Conservation (phyloP, 176 grass and related monocot genomes). For the Cenchrus purpureus region DNA sequence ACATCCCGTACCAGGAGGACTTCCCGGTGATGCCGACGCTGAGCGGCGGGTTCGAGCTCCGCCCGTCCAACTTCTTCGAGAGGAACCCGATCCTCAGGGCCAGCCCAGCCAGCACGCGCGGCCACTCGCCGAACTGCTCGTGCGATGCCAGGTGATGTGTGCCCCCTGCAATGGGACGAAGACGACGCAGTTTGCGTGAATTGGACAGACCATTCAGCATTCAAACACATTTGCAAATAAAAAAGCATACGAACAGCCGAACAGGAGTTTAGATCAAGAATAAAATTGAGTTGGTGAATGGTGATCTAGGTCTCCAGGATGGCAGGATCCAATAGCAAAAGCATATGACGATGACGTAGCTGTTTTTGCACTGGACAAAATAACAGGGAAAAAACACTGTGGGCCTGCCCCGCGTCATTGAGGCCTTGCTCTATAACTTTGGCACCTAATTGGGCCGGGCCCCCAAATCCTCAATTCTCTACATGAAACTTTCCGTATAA, state of each 20-base stretch:
- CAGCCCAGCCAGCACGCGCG: conserved; percentile 38
- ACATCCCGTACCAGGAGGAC: conserved; percentile 86
- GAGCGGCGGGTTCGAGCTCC: conserved; percentile 72
- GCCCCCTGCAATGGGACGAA: no score
- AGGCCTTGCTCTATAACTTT: neutral
- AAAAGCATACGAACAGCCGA: neutral
- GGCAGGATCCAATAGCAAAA: no score
- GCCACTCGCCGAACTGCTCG: conserved; percentile 37
- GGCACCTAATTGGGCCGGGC: neutral
- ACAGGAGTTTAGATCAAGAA: no score
- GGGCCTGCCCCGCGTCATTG: neutral
- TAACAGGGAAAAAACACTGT: no score
- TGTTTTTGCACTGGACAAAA: no score
- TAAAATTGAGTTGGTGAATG: no score
- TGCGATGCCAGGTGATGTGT: conserved; percentile 10
- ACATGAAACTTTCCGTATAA: neutral
- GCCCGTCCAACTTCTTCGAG: conserved; percentile 90
- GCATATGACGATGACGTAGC: no score
- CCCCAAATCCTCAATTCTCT: neutral
- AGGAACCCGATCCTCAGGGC: conserved; percentile 61
- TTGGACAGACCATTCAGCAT: neutral
- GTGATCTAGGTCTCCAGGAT: no score
- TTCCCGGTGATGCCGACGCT: conserved; percentile 80
- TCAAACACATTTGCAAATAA: no score
- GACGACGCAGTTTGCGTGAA: neutral